phyloP scores from a whole-genome alignment of 257 asterid genomes.

The Agastache rugosa region DNA sequence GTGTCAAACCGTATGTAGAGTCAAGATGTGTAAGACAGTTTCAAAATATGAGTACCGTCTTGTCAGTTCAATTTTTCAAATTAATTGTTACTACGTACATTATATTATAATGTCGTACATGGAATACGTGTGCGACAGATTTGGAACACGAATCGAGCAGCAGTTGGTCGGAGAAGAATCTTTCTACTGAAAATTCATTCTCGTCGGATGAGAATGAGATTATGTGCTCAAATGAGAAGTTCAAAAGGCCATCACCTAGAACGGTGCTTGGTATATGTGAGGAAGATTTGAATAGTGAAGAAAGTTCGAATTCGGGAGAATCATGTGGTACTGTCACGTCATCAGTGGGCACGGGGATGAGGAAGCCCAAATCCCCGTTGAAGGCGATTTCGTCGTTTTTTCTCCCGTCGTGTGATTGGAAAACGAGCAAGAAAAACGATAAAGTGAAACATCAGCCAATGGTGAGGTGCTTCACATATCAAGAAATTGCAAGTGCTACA shows the following conservation, averaged over 20 bases:
- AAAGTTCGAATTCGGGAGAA: slow-evolving; percentile 52
- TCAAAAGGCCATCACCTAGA: slow-evolving; percentile 61
- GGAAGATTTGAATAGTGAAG: slow-evolving; percentile 58
- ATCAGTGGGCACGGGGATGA: slow-evolving; percentile 23
- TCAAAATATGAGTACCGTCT: no score
- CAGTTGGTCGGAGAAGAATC: slow-evolving; percentile 54
- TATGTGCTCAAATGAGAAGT: slow-evolving; percentile 1
- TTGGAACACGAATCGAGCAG: slow-evolving; percentile 41
- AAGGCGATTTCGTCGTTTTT: slow-evolving; percentile 54
- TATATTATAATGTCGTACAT: no score
- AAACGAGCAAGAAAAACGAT: slow-evolving; percentile 43
- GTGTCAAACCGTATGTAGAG: background rate
- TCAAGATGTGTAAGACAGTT: no score
- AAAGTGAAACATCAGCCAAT: slow-evolving; percentile 45
- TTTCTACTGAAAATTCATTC: slow-evolving; percentile 49
- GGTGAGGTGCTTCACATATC: slow-evolving; percentile 62
- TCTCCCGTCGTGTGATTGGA: slow-evolving; percentile 38
- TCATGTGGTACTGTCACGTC: slow-evolving; percentile 41
- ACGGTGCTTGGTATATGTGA: slow-evolving; percentile 59
- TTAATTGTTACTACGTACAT: no score
- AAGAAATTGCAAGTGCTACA: slow-evolving; percentile 69
- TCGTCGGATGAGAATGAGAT: slow-evolving; percentile 54
- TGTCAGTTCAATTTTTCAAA: no score
- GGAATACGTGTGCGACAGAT: slow-evolving; percentile 40
- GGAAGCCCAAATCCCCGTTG: slow-evolving; percentile 57